Conservation (phyloP, 2,329 filamentous ascomycete species). For the Pezicula rhizophila region DNA sequence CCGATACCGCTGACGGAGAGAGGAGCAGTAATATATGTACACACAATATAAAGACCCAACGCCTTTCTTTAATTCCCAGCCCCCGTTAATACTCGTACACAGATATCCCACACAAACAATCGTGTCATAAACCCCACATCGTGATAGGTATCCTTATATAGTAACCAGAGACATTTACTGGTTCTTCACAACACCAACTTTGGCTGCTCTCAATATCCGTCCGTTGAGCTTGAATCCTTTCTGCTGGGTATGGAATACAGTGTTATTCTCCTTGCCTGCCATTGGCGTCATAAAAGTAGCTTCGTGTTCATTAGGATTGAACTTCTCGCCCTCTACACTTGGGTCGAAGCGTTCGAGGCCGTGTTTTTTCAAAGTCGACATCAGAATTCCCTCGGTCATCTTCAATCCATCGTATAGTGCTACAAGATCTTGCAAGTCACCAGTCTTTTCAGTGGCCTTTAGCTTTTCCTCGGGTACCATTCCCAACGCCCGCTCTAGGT, state of each 20-base stretch:
- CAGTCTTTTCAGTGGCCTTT: constrained; percentile 40
- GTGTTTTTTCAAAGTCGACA: constrained; percentile 87
- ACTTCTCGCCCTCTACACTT: constrained; percentile 64
- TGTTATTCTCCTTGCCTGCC: constrained; percentile 81
- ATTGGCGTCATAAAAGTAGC: constrained; percentile 90
- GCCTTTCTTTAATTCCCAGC: constrained; percentile 11
- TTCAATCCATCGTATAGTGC: constrained; percentile 84
- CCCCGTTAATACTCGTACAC: constrained; percentile 20
- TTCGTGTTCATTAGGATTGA: constrained; percentile 95
- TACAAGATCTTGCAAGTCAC: constrained; percentile 63
- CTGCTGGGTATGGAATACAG: constrained; percentile 86
- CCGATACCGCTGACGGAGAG: constrained; percentile 16
- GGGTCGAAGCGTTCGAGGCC: constrained; percentile 88
- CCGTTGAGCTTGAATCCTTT: constrained; percentile 96
- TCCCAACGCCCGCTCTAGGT: constrained; percentile 85
- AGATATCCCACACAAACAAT: not conserved
- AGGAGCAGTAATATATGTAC: constrained; percentile 22
- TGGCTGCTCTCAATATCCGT: constrained; percentile 80
- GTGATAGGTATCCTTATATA: not conserved
- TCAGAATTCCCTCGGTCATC: constrained; percentile 89
- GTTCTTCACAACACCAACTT: constrained; percentile 96
- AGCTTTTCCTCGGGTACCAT: constrained; percentile 75
- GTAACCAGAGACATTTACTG: constrained; percentile 7
- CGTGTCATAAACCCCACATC: not conserved
- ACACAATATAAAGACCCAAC: constrained; percentile 10